A percentile compares a stretch with the other conserved stretches of the same genome.
phyloP scores from a whole-genome alignment of 2,329 filamentous ascomycete species.

The Beauveria australis region DNA sequence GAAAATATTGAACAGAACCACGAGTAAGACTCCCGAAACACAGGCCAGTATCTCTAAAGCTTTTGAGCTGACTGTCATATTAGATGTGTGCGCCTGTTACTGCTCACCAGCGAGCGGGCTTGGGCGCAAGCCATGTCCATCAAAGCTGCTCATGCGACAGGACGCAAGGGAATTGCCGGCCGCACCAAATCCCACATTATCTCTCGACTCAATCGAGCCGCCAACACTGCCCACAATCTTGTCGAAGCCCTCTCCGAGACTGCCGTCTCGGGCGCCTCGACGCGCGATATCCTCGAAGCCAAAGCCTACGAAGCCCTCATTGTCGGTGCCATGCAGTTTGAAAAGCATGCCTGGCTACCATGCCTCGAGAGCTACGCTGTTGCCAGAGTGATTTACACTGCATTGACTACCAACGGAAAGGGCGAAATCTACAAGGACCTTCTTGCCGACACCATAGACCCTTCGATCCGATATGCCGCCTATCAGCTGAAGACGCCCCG shows the following conservation, averaged over 20 bases:
- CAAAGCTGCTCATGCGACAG: slow-evolving; percentile 72
- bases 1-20: slow-evolving; percentile 66
- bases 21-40: slow-evolving; percentile 51
- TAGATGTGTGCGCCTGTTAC: slow-evolving; percentile 69
- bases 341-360: slow-evolving; percentile 76
- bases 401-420: slow-evolving; percentile 50
- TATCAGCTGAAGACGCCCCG: slow-evolving; percentile 86
- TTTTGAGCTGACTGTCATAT: background rate
- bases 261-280: slow-evolving; percentile 53
- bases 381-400: slow-evolving; percentile 74
- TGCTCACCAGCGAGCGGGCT: slow-evolving; percentile 81
- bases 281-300: slow-evolving; percentile 73
- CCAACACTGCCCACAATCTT: slow-evolving; percentile 59
- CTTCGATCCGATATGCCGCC: slow-evolving; percentile 87
- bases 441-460: slow-evolving; percentile 77
- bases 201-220: slow-evolving; percentile 76
- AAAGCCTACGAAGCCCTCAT: slow-evolving; percentile 75
- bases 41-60: background rate
- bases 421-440: slow-evolving; percentile 81
- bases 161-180: slow-evolving; percentile 70
- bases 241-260: slow-evolving; percentile 57
- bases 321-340: slow-evolving; percentile 69
- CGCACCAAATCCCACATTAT: slow-evolving; percentile 81
- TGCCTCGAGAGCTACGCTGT: slow-evolving; percentile 71
- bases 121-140: slow-evolving; percentile 96